Evolutionary conservation across 495 filamentous ascomycete genomes (phyloP), one percentile per base, ranked within the genome.

Genomic region (Jackrogersella minutella): DNA sequence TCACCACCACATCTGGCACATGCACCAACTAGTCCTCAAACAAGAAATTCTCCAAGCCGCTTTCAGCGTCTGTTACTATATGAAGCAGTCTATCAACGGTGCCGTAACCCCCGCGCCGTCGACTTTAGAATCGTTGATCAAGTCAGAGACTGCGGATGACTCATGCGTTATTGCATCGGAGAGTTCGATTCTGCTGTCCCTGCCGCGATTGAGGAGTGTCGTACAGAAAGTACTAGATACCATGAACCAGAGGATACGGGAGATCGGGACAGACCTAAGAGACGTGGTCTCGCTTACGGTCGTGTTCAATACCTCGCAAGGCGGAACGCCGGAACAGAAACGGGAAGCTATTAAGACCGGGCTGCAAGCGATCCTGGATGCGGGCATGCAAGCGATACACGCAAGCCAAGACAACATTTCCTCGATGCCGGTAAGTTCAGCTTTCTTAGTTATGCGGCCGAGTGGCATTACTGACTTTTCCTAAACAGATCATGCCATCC

Each of bases 11-110:
- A 62, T 75, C 19, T 62, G 66, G 61, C 71, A 73, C 53, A 72
- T 77, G 68, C 77, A 76, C 37, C 59, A 73, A 47, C 63, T 75
- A 9, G 50, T 77, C 16, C 55, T 78, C 26, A 75, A 70, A 56
- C 71, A 72, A 41, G 77, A 78, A 50, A 73, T 78, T 34, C 61
- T 76, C 1, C 73, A 78, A 59, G 73, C 76, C 5, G 71, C 73
- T 5, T 73, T 79, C 24, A 72, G 77, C 28, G 47, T 79, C 19
- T 79, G 77, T 58, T 76, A 74, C 46, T 79, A 74, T 40, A 70
- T 78, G 58, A 76, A 74, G 36, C 66, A 66, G 24, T 65, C 69
- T 8, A 61, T 55, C 31, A 53, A 66, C 36, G 30, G 51, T 9
- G 46, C 58, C 22, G 40, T n/a, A 1, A 37, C 60, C 8, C 53